Evolutionary conservation across 2,329 filamentous ascomycete species (phyloP), one percentile per base, ranked within the genome.

Genomic region (Arthrobotrys iridis): DNA sequence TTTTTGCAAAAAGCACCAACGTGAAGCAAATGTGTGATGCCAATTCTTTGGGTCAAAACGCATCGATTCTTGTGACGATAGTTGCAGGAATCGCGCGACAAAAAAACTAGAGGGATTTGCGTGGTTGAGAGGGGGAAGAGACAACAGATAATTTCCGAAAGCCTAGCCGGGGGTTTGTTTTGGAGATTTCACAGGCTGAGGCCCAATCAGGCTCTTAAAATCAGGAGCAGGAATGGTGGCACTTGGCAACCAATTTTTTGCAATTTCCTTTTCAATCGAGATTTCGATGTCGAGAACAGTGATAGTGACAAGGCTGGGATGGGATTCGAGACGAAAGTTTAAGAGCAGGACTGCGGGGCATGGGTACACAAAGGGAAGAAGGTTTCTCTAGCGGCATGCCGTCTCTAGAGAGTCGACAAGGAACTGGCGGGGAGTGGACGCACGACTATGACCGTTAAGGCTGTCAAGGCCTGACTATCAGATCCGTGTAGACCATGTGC

Each of bases 61-160:
- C 46, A 45, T 64, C 48, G 45, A 55, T 52, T 26, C 45, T 52
- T 46, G 28, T 20, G n/a, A 24, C 8, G 45, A 35, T 57, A 35
- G 48, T 66, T 66, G 48, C 62, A 35, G 62, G 60, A 66, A 66
- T 57, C 46, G 62, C 62, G 62, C 37, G 62, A 66, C 62, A 57
- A 30, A 43, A n/a, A 37, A 33, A n/a, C n/a, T n/a, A n/a, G n/a
- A n/a, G n/a, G 52, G 15, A 24, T 24, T 58, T 48, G 40, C 33
- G 7, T 40, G 15, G 28, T 35, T 11, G 50, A 11, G 20, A 37
- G 4, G n/a, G n/a, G n/a, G n/a, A n/a, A 15, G 50, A 55, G 30
- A 15, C 15, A 55, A 37, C 30, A 55, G 48, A 67, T 67, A 67
- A 67, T 67, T 67, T 67, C 63, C 63, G 63, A 55, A n/a, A 30